These are phyloP conservation scores for Pueraria montana DNA, from an alignment of 306 rosid species.

Conservation along the genomic window DNA sequence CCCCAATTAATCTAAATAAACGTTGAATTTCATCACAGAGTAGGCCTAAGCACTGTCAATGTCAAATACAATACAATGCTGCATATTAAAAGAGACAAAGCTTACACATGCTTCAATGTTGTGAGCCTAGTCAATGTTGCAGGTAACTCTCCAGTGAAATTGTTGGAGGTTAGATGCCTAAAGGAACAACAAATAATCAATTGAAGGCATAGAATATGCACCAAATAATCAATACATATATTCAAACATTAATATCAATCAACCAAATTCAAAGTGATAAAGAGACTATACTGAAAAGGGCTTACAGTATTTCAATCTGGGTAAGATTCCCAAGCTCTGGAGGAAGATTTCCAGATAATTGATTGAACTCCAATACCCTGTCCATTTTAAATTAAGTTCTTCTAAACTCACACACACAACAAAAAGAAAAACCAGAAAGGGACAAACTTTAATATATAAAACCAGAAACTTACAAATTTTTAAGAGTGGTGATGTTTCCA, in stretches of 20 bases:
- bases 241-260: neutral
- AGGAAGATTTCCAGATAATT: no score
- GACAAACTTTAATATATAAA: neutral
- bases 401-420: no score
- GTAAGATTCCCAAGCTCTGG: no score
- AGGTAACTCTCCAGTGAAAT: constrained; percentile 53
- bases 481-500: constrained; percentile 64
- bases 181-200: neutral
- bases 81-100: neutral
- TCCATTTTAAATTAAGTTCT: no score
- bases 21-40: neutral
- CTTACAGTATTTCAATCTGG: no score
- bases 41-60: neutral
- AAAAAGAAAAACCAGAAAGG: no score
- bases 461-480: constrained; percentile 65
- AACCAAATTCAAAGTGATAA: neutral
- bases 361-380: no score
- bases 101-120: constrained; percentile 61
- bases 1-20: neutral
- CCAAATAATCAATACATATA: neutral
- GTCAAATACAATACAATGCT: neutral
- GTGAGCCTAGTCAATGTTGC: constrained; percentile 46
- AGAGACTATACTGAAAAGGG: no score
- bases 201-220: neutral
- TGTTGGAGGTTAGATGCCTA: constrained; percentile 63